Evolutionary conservation across 1,284 basidiomycete genomes (phyloP).

Genomic region (Meripilus lineatus): DNA sequence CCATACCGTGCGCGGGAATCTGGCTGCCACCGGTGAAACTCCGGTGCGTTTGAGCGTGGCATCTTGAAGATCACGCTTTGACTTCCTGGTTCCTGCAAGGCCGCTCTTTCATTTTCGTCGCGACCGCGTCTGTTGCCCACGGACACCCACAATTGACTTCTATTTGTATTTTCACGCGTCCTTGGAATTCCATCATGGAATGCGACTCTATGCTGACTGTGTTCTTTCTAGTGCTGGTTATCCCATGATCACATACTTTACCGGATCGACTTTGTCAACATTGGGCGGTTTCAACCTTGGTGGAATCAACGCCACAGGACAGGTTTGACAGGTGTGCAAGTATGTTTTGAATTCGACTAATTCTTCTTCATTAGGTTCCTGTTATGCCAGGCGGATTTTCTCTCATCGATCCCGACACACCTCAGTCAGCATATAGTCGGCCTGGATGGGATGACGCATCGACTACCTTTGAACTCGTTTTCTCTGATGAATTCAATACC

Average conservation of each 20-base stretch:
- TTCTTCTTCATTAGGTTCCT: slow-evolving; percentile 22
- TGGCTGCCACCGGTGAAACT: neutral
- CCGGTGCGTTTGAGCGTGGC: too few species aligned
- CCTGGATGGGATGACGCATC: slow-evolving; percentile 34
- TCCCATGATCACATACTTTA: slow-evolving; percentile 45
- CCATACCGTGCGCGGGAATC: neutral
- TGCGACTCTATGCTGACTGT: slow-evolving; percentile 6
- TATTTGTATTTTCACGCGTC: too few species aligned
- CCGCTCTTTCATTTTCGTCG: too few species aligned
- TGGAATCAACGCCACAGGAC: slow-evolving; percentile 47
- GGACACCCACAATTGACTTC: too few species aligned
- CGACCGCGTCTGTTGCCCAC: too few species aligned
- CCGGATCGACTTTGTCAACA: slow-evolving; percentile 18
- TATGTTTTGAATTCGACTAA: neutral
- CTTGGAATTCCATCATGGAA: too few species aligned
- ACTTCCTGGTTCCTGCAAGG: too few species aligned
- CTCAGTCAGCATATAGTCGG: slow-evolving; percentile 36
- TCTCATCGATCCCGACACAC: slow-evolving; percentile 51
- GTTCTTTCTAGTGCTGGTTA: slow-evolving; percentile 35
- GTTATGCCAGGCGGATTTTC: slow-evolving; percentile 32
- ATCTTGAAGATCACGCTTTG: too few species aligned
- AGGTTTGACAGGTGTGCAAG: slow-evolving; percentile 20
- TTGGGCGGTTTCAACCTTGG: slow-evolving; percentile 48
- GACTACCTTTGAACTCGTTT: slow-evolving; percentile 45
- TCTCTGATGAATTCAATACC: slow-evolving; percentile 66